Base-by-base conservation (phyloP, 2,329 filamentous ascomycete species). In the Cladophialophora immunda region DNA sequence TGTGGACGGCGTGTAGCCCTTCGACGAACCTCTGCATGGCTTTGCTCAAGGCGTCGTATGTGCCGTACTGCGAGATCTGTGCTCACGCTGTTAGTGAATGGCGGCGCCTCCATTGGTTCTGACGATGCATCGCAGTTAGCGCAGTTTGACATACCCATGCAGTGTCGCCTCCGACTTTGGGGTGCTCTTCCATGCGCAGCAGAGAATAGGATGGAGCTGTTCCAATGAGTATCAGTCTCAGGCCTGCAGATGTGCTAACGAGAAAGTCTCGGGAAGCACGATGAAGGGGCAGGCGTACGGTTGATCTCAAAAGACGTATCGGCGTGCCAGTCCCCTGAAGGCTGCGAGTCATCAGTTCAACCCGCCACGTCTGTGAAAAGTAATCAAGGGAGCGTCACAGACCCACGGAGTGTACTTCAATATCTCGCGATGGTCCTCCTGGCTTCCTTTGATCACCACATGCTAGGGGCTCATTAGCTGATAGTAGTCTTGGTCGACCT, bases 401-500 rank as follows among this genome's bases (percentile, higher is more conserved):
- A 75, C 71, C 75, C 82, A 84, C 0, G 82, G 82, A 0, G 83
- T 85, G 71, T 84, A 84, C 29, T 78, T 81, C 1, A 76, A 68
- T 1, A 81, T 73, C 65, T 81, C 78, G 9, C 83, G 80, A 69
- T 83, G 80, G 68, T 85, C 81, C 29, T 81, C 79, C 1, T 73
- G 76, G 67, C 79, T 84, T 1, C 81, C 83, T 30, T 78, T 76
- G 64, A 84, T 83, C 11, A 80, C 76, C 8, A 83, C 76, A 58
- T 83, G 81, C 58, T 63, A 45, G 32, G 59, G 8, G 1, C 41
- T 29, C 22, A 32, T 34, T 45, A 45, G 38, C 38, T 15, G n/a
- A 19, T 19, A 4, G 19, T 9, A 9, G 2, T 19, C 38, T 7
- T 45, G 4, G 9, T 19, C 13, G 17, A 45, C 38, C 38, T 19